A percentile compares a stretch with the other conserved stretches of the same genome.
These are phyloP conservation scores for Aspergillus saccharolyticus DNA, from an alignment of 495 filamentous ascomycete genomes.

Conservation along the genomic window DNA sequence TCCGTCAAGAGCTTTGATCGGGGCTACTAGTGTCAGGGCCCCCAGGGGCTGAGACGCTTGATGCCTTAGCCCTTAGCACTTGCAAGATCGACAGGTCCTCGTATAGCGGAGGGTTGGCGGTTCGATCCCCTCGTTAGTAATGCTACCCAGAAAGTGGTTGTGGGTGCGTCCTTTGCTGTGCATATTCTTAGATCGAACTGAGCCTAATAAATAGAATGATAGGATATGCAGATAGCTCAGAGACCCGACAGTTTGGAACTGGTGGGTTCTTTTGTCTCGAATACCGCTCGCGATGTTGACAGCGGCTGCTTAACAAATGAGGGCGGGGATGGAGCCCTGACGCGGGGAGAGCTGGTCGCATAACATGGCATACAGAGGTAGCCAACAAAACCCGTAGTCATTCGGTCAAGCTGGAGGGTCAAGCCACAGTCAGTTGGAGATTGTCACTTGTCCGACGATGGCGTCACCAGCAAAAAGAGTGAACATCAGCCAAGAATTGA, in stretches of 20 bases:
- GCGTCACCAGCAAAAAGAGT: neutral
- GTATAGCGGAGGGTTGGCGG: slow-evolving; percentile 2
- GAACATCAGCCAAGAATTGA: neutral
- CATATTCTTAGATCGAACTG: slow-evolving; percentile 8
- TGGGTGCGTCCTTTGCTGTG: neutral
- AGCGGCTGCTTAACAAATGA: slow-evolving; percentile 13
- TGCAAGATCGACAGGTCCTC: neutral
- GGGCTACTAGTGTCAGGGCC: neutral
- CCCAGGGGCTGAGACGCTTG: neutral
- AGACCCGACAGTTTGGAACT: slow-evolving; percentile 9
- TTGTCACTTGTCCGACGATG: neutral
- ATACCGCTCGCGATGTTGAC: neutral
- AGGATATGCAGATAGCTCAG: neutral
- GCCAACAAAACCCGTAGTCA: no score
- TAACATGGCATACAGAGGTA: neutral
- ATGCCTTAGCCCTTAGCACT: neutral
- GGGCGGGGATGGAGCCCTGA: neutral
- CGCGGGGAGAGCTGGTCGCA: neutral
- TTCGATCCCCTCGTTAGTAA: neutral
- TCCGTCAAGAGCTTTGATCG: neutral
- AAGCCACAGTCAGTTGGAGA: neutral
- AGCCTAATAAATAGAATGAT: neutral
- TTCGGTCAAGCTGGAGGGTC: neutral
- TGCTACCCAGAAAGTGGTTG: no score
- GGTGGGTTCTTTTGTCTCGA: slow-evolving; percentile 1